Conservation (phyloP, 805 yeast species). For the Ogataea paradorogensis region DNA sequence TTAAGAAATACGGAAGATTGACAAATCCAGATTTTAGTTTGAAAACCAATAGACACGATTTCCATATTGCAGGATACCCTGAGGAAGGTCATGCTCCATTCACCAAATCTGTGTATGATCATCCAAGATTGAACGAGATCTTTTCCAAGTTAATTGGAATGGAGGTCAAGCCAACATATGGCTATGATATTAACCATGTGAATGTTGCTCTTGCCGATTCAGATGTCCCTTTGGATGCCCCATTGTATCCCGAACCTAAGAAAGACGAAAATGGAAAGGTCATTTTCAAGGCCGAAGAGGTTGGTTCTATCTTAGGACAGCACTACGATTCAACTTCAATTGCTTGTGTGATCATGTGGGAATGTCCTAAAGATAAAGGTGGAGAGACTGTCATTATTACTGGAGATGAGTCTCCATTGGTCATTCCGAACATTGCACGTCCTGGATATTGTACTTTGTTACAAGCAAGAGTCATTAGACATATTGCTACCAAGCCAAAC, state of each 20-base stretch:
- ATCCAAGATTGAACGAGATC: constrained; percentile 47
- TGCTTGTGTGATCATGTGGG: constrained; percentile 49
- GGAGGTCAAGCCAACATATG: constrained; percentile 43
- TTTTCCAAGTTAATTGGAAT: constrained; percentile 50
- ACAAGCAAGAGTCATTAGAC: constrained; percentile 47
- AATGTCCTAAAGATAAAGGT: constrained; percentile 45
- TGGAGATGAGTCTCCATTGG: constrained; percentile 36
- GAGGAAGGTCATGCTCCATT: constrained; percentile 40
- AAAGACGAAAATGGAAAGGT: constrained; percentile 14
- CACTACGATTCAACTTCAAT: constrained; percentile 48
- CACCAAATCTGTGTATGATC: constrained; percentile 48
- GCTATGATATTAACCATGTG: constrained; percentile 53
- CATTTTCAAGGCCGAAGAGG: constrained; percentile 30
- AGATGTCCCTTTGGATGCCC: constrained; percentile 13
- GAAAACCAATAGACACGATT: constrained; percentile 37
- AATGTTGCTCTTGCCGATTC: constrained; percentile 42
- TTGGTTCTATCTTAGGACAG: constrained; percentile 46
- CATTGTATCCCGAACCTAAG: constrained; percentile 17
- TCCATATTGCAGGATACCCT: constrained; percentile 49
- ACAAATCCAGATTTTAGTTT: constrained; percentile 31
- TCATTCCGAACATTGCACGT: constrained; percentile 33
- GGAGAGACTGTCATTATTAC: constrained; percentile 50
- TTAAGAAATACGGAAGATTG: constrained; percentile 43
- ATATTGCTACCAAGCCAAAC: constrained; percentile 46
- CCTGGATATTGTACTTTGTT: constrained; percentile 48